Base-by-base conservation (phyloP, 1,284 basidiomycete species). In the Salmacisia buchloeana region DNA sequence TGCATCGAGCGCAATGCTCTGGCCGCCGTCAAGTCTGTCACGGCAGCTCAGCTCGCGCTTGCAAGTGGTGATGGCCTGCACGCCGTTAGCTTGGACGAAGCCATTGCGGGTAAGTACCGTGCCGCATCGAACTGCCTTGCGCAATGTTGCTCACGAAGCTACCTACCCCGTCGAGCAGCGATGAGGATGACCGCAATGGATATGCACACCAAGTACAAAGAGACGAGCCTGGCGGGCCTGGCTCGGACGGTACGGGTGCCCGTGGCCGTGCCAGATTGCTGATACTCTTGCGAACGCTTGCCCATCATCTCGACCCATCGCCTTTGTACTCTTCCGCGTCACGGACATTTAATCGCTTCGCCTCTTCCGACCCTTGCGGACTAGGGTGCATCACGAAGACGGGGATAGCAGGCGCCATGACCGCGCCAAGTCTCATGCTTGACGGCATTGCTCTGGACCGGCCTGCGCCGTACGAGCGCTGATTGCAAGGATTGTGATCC, bases 31-130 rank as follows among this genome's bases (percentile, higher is more conserved):
- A 83, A 83, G 69, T 81, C 82, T 1, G 81, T 83, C 2, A 80
- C 80, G 0, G 90, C 90, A 85, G 79, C 92, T 7, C 94, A 97
- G 76, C 84, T 97, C 3, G 92, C 94, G 1, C 88, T 97, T 85
- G 92, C 93, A 1, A 67, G 67, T 1, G 90, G 89, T 66, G 85
- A 89, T 72, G 92, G 91, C 0, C 85, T 90, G 6, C 91, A 93
- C 75, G 87, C 87, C 33, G 91, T 94, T 54, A 90, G 89, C 0
- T 83, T 97, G 27, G 94, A 97, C 77, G 92, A 97, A 80, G 94
- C 94, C 0, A 97, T 97, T 63, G 90, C 92, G 77, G 94, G 58
- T 39, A 21, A n/a, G 38, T 43, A n/a, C n/a, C n/a, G n/a, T n/a
- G n/a, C n/a, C n/a, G n/a, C n/a, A n/a, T n/a, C n/a, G n/a, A n/a